Evolutionary conservation across 805 yeast genomes (phyloP), one percentile per base, ranked within the genome.

Genomic region (Soucietia sequanensis): DNA sequence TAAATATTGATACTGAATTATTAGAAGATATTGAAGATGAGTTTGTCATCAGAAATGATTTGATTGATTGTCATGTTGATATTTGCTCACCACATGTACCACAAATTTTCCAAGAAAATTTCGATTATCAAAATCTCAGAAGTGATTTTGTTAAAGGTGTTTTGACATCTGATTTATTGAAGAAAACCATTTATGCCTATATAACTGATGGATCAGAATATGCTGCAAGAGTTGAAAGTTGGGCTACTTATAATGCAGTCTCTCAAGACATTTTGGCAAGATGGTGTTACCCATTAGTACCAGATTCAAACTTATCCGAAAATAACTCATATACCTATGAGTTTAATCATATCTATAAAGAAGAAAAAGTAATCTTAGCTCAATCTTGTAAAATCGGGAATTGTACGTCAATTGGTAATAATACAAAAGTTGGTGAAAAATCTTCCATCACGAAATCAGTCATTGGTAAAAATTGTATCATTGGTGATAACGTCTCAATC

Each of bases 61-160:
- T 93, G 44, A 90, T 93, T 39, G 99, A 93, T 65, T 93, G 99
- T 58, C 93, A 85, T 56, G 89, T 93, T 36, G 99, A 93, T 62
- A 88, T 93, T 41, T 93, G 99, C 61, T 75, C 97, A 5, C 88
- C 95, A 2, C 88, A 82, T 46, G 96, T 93, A 8, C 97, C 97
- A 1, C 93, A 95, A 11, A 82, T 91, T 41, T 93, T 91, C 65
- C 95, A 88, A 50, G 99, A 93, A 53, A 91, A 93, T 59, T 93
- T 93, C 51, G 99, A 93, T 64, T 93, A 90, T 58, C 96, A 91
- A 59, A 68, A 77, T 34, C 68, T 91, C 43, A 76, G 99, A 58
- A 70, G 76, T 23, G 98, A 93, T 62, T 93, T 91, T 54, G 85
- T 91, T 20, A 83, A 78, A 48, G 97, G 98, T 35, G 93, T 91